phyloP scores from a whole-genome alignment of 352 stramenopile genomes.

The Phytopythium delawarense region DNA sequence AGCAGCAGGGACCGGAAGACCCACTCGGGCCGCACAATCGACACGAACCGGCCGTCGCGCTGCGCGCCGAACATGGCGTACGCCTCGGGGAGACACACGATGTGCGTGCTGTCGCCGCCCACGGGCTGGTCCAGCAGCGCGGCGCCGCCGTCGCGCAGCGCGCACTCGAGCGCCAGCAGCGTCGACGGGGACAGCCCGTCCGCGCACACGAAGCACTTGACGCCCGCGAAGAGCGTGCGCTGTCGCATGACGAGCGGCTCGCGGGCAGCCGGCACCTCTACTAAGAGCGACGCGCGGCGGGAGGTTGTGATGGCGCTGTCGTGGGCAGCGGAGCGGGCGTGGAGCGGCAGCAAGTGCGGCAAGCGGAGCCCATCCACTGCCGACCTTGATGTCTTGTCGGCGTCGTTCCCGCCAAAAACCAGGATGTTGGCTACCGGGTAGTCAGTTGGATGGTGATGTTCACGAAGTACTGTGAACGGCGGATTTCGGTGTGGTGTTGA shows the following conservation, averaged over 20 bases:
- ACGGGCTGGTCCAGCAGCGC: conserved; percentile 29
- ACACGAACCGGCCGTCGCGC: conserved; percentile 66
- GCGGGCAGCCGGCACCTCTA: not conserved
- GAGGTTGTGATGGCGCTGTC: not conserved
- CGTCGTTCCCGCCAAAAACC: not conserved
- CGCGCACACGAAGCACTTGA: conserved; percentile 53
- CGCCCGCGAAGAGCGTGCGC: conserved; percentile 35
- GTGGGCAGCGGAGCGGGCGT: not conserved
- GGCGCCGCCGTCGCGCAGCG: conserved; percentile 61
- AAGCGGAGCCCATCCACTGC: not conserved
- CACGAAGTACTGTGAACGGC: not conserved
- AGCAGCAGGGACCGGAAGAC: conserved; percentile 71
- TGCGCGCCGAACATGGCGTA: conserved; percentile 43
- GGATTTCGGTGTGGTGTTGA: not conserved
- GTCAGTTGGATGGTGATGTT: not conserved
- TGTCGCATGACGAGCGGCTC: conserved; percentile 28
- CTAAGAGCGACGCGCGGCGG: not conserved
- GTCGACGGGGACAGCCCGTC: conserved; percentile 34
- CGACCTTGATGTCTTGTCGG: not conserved
- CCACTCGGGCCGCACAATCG: conserved; percentile 75
- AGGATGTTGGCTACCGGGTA: not conserved
- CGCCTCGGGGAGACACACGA: conserved; percentile 61
- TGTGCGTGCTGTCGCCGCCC: conserved; percentile 34
- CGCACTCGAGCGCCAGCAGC: conserved; percentile 46
- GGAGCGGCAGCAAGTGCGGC: not conserved